Percentiles rank a stretch among this genome's conserved stretches.
Conservation (phyloP, 306 rosid genomes). For the Cyamopsis tetragonoloba region DNA sequence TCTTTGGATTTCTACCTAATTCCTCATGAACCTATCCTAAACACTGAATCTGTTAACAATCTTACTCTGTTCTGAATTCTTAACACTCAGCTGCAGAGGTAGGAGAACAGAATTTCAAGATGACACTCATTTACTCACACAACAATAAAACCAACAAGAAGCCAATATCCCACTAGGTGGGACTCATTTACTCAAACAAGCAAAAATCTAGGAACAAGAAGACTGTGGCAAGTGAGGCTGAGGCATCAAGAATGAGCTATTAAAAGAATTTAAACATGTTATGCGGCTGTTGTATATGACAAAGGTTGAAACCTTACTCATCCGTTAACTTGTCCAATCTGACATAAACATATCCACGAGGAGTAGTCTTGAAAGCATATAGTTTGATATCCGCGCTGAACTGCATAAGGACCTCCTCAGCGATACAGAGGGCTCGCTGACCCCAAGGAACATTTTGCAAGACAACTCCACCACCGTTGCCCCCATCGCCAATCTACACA, state of each 20-base stretch:
- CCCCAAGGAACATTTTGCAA: constrained; percentile 82
- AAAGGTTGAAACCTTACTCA: constrained; percentile 47
- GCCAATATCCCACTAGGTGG: too few species aligned
- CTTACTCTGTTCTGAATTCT: neutral
- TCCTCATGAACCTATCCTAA: neutral
- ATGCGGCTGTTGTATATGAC: neutral
- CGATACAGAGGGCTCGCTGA: constrained; percentile 59
- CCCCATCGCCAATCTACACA: constrained; percentile 77
- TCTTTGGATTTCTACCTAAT: neutral
- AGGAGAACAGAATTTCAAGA: too few species aligned
- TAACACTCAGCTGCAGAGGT: too few species aligned
- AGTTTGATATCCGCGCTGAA: constrained; percentile 63
- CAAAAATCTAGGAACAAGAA: neutral
- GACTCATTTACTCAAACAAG: neutral
- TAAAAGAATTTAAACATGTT: constrained; percentile 3
- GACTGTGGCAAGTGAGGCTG: too few species aligned
- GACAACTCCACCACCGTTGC: constrained; percentile 80
- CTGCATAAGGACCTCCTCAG: constrained; percentile 52
- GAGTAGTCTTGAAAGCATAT: constrained; percentile 73
- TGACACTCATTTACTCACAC: too few species aligned
- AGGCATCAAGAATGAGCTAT: neutral
- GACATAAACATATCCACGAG: constrained; percentile 72
- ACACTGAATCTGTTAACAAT: neutral
- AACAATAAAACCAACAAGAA: too few species aligned
- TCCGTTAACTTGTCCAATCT: constrained; percentile 78